Conservation (phyloP, 208 protist species). For the Acanthamoeba sp. region DNA sequence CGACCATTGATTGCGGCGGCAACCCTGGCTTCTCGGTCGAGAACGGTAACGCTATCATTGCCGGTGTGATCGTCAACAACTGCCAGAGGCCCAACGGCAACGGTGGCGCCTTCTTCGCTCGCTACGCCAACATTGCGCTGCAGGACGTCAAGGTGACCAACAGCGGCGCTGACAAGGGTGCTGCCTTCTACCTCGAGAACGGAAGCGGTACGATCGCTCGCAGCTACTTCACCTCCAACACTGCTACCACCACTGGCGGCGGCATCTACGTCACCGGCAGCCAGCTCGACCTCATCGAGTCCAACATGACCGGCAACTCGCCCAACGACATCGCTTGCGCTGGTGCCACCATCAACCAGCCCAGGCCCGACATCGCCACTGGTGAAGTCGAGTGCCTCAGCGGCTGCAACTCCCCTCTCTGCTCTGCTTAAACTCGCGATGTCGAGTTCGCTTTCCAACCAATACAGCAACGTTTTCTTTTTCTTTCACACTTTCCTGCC, state of each 20-base stretch:
- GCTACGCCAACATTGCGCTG: not conserved
- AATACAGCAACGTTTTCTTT: not conserved
- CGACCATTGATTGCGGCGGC: not conserved
- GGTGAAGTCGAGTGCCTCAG: not conserved
- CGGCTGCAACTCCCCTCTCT: not conserved
- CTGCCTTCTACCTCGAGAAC: not conserved
- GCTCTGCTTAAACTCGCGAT: not conserved
- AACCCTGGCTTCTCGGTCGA: not conserved
- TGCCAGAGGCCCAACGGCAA: not conserved
- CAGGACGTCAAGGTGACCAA: conserved; percentile 6
- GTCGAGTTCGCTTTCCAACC: not conserved
- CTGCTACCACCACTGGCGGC: not conserved
- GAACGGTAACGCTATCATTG: not conserved
- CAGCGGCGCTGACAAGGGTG: not conserved
- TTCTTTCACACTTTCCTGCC: no score
- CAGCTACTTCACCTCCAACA: conserved; percentile 5
- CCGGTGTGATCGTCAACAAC: not conserved
- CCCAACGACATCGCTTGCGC: not conserved
- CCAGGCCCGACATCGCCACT: not conserved
- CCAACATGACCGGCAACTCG: conserved; percentile 11
- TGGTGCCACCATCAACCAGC: not conserved
- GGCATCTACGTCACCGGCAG: not conserved
- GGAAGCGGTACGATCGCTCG: not conserved
- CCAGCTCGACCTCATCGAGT: not conserved
- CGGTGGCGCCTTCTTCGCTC: not conserved